Base-by-base conservation (phyloP, 805 yeast species). In the Candida coquimbonensis region DNA sequence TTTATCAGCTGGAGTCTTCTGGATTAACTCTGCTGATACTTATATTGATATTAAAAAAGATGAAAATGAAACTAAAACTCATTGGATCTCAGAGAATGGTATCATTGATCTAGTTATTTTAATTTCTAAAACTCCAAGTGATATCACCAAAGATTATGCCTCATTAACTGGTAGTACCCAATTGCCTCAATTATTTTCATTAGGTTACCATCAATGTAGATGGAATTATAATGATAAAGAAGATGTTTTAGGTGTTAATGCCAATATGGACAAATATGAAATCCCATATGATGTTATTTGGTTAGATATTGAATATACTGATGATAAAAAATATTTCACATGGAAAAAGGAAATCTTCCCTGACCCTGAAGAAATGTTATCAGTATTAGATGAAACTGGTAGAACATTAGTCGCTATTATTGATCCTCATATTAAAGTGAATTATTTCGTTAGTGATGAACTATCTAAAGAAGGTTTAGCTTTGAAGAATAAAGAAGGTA, bases 61-160 rank as follows among this genome's bases (percentile, higher is more conserved):
- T 9, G 38, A 19, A 4, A 38, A 39, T 9, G 46, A 50, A 36
- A 68, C 80, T 1, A 62, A 62, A 42, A 73, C 95, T 2, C 99
- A 93, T 63, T 91, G 98, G 97, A 85, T 91, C 50, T 87, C 96
- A 0, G 99, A 93, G 63, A 78, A 80, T 55, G 98, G 98, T 27
- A 67, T 83, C 24, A 55, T 93, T 40, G 98, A 93, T 60, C 67
- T 90, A 9, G 73, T 87, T 34, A 61, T 87, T 16, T 66, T 89
- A 40, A 69, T 87, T 32, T 93, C 80, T 14, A 64, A 70, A 3
- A 72, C 77, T 0, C 83, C 87, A 1, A 61, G 64, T 1, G 73
- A 71, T 16, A 72, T 93, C 21, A 74, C 81, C 36, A 57, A 69
- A 37, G 70, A 79, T 32, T 91, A 84, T 61, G 83, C 88, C 1